Base-by-base conservation (phyloP, 1,139 yeast species). In the Geotrichum histeridarum region DNA sequence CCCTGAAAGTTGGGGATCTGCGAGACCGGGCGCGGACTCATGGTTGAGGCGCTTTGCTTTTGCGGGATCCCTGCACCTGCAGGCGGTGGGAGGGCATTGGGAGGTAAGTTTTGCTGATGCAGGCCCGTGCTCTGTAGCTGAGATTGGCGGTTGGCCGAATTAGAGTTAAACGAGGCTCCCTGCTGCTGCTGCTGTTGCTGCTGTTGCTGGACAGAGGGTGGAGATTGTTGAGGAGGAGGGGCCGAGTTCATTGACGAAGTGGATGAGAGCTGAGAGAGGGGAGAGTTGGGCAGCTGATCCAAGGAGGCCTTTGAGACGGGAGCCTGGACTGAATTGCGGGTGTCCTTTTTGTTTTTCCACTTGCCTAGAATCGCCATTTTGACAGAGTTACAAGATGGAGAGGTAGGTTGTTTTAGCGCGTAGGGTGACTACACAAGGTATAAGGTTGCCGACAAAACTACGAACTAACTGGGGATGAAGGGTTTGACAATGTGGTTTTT, bases 301-400 rank as follows among this genome's bases (percentile, higher is more conserved):
- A 46, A 11, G 17, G 57, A 47, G 33, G 49, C 51, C 37, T 53
- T 54, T 42, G 57, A 42, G 18, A 57, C 31, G 14, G 53, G 54
- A 1, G 57, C 60, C 41, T 58, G 53, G 15, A 59, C 60, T 36
- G 66, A 63, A 56, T 60, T 59, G 18, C 65, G 57, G 18, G 64
- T 43, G 49, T 62, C 66, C 57, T 64, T 64, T 51, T 63, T 64
- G 46, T 58, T 61, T 43, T 62, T 61, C 57, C 63, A 62, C 44
- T 59, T 60, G 42, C 56, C 51, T 43, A 64, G 60, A 48, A 64
- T 64, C 22, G 67, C 66, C 67, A 64, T 64, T 12, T 38, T 48
- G 11, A 22, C 11, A 27, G 31, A 22, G n/a, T 2, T 31, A 36
- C n/a, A 33, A 27, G 7, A 35, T 9, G 14, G 12, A n/a, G 32